Base-by-base conservation (phyloP, 805 yeast genomes). In the Candida palmyrensis region DNA sequence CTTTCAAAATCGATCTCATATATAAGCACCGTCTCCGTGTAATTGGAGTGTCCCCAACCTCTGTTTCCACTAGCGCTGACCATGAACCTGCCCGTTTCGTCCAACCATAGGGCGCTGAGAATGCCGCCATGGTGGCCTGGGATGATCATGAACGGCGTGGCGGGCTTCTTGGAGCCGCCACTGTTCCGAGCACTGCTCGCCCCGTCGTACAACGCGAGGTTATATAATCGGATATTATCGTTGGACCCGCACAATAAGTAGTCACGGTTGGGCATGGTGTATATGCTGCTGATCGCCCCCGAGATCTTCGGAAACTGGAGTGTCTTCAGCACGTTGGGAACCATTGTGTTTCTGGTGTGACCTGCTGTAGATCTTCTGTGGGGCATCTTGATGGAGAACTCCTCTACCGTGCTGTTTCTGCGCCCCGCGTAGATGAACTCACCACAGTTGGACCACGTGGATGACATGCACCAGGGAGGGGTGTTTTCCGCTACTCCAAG, bases 101-200 rank as follows among this genome's bases (percentile, higher is more conserved):
- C 97, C 15, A 89, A 80, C 35, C 75, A 68, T 41, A 92, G 62
- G 33, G 78, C 77, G 30, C 95, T 82, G 21, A 92, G 63, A 3
- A 77, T 75, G 18, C 97, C 96, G 30, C 98, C 97, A 50, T 86
- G 96, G 55, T 92, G 97, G 1, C 98, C 97, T 0, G 98, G 96
- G 8, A 92, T 73, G 45, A 94, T 89, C 54, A 81, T 70, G 51
- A 90, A 92, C 12, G 97, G 97, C 6, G 82, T 68, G 18, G 68
- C 72, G 27, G 60, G 59, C 36, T 48, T 61, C 51, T 68, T 33
- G 40, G 57, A 39, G 11, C 42, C 29, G 33, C 40, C 26, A 18
- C 54, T 42, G 2, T 51, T 44, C 20, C 41, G 33, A 4, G 46
- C 34, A n/a, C 48, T 51, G 24, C 50, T 59, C 13, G 50, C 41